These are phyloP conservation scores for Maudiozyma turicensis DNA, from an alignment of 805 yeast genomes.

Conservation along the genomic window DNA sequence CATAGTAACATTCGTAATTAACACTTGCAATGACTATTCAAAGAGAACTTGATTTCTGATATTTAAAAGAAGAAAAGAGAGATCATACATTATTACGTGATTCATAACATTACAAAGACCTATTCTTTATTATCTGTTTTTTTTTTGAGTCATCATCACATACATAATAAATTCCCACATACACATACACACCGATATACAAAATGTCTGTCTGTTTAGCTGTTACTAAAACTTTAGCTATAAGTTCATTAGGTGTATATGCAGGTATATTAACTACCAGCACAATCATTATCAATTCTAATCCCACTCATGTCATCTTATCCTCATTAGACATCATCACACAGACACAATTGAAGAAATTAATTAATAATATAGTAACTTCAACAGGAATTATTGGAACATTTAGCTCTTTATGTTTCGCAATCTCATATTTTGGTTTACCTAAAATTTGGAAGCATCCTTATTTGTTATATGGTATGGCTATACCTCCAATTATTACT, in stretches of 20 bases:
- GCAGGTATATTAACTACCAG: constrained; percentile 36
- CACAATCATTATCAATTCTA: constrained; percentile 8
- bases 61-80: no score
- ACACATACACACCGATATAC: no score
- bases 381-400: constrained; percentile 32
- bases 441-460: constrained; percentile 58
- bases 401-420: constrained; percentile 41
- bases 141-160: not conserved
- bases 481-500: constrained; percentile 15
- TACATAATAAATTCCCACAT: no score
- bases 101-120: no score
- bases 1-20: no score
- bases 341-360: constrained; percentile 4
- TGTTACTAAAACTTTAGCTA: constrained; percentile 53
- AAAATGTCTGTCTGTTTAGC: constrained; percentile 44
- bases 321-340: constrained; percentile 14
- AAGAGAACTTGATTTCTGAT: no score
- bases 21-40: no score
- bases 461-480: constrained; percentile 53
- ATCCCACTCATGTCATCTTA: constrained; percentile 10
- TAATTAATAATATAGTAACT: constrained; percentile 10
- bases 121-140: no score
- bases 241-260: constrained; percentile 57
- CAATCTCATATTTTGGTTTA: constrained; percentile 46
- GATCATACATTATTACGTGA: no score